Base-by-base conservation (phyloP, 2,329 filamentous ascomycete genomes). In the Pseudogymnoascus sp. region DNA sequence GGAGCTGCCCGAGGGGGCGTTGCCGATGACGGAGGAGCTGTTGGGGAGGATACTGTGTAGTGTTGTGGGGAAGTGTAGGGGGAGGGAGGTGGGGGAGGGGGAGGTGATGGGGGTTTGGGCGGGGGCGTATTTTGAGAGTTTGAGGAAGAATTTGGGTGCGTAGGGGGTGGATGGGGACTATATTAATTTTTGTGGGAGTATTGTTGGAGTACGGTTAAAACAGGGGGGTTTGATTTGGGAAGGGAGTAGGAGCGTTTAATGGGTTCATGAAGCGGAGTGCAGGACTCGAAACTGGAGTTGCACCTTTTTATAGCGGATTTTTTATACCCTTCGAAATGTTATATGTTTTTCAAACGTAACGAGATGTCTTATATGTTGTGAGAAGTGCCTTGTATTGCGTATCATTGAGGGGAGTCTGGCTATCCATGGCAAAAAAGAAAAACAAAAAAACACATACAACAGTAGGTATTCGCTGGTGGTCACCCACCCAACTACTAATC, bases 11-110 rank as follows among this genome's bases (percentile, higher is more conserved):
- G 81, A 82, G 12, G 78, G 78, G 65, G 78, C 82, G 10, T 73
- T 87, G 14, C 84, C 85, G 3, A 80, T 88, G 62, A 83, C 83
- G 16, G 83, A 87, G 71, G 84, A 87, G 68, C 74, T 87, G 61
- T 77, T 88, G 31, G 80, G 80, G 33, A 76, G 84, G 53, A 85
- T 88, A 67, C 81, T 88, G 64, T 81, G 85, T 73, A 86, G 82
- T 69, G 84, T 87, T 18, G 83, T 84, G 14, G 75, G 78, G 16
- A 79, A 84, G 63, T 86, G 84, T 65, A 78, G 80, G 60, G 82
- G 85, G 67, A 76, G 80, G 21, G 80, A 83, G 75, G 84, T 84
- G 0, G 82, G 79, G 1, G 84, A 87, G 47, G 77, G 77, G 0
- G 85, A 88, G 69, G 76, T 79, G 8, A 68, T 82, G 62, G 78